Evolutionary conservation across 2,329 filamentous ascomycete genomes (phyloP).

Genomic region (Cytospora paraplurivora): DNA sequence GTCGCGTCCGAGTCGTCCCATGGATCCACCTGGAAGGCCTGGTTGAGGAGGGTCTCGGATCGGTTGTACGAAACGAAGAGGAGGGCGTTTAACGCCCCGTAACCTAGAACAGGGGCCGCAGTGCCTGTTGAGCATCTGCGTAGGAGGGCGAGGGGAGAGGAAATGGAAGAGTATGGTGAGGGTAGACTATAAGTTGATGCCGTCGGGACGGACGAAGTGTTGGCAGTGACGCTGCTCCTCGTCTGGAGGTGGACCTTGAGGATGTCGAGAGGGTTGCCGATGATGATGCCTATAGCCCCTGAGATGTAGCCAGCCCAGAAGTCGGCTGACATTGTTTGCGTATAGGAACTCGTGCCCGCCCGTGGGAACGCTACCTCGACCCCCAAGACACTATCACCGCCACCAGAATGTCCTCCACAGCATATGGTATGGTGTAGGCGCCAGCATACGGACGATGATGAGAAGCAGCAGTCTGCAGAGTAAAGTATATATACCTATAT

Average conservation of each 20-base stretch:
- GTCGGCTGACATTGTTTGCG: conserved; percentile 71
- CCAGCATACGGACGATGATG: neutral
- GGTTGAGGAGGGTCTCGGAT: conserved; percentile 65
- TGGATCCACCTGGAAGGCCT: conserved; percentile 33
- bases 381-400: neutral
- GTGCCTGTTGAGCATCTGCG: conserved; percentile 60
- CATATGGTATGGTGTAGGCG: neutral
- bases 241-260: conserved; percentile 83
- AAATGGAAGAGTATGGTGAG: conserved; percentile 26
- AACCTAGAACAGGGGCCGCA: conserved; percentile 83
- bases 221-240: conserved; percentile 36
- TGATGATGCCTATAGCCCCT: conserved; percentile 81
- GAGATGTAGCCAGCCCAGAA: conserved; percentile 94
- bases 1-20: conserved; percentile 37
- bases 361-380: neutral
- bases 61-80: conserved; percentile 92
- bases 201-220: conserved; percentile 30
- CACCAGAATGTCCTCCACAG: neutral
- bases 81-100: conserved; percentile 87
- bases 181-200: conserved; percentile 25
- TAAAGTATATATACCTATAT: no score
- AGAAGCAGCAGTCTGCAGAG: neutral
- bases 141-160: conserved; percentile 35
- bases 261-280: conserved; percentile 75
- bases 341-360: neutral